Percentiles rank a stretch among this genome's conserved stretches.
Conservation (phyloP, 2,329 filamentous ascomycete genomes). For the Lomentospora prolificans region DNA sequence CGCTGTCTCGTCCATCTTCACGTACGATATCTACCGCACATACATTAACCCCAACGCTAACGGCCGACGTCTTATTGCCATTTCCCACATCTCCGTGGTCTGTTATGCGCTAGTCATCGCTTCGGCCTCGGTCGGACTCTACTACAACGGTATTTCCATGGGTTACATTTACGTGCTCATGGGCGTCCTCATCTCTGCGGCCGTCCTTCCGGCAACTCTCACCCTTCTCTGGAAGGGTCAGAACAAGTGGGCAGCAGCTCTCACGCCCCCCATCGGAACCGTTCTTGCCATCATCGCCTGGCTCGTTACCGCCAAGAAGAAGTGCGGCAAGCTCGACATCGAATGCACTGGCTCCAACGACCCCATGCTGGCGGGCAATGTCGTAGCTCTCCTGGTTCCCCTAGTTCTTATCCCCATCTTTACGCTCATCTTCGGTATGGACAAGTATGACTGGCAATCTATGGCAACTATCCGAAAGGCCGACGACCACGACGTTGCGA, state of each 20-base stretch:
- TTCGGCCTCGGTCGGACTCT: constrained; percentile 65
- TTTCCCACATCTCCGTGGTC: constrained; percentile 64
- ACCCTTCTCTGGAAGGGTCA: constrained; percentile 75
- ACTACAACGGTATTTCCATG: constrained; percentile 70
- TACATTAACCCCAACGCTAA: constrained; percentile 73
- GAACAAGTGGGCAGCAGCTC: constrained; percentile 60
- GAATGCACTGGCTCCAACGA: constrained; percentile 70
- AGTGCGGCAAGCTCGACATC: constrained; percentile 61
- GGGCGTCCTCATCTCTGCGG: constrained; percentile 81
- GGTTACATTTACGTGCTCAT: constrained; percentile 84
- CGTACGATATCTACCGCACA: constrained; percentile 80
- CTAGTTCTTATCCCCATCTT: constrained; percentile 65
- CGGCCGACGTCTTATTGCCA: constrained; percentile 68
- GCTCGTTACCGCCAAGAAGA: constrained; percentile 62
- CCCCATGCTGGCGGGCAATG: constrained; percentile 82
- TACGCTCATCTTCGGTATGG: constrained; percentile 47
- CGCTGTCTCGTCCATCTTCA: constrained; percentile 76
- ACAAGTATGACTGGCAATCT: constrained; percentile 77
- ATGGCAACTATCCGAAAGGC: constrained; percentile 72
- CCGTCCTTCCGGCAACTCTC: constrained; percentile 72
- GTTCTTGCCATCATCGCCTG: constrained; percentile 59
- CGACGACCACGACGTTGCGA: constrained; percentile 57
- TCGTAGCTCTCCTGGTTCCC: constrained; percentile 70
- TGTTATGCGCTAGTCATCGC: constrained; percentile 68
- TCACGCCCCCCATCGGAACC: constrained; percentile 59